Base-by-base conservation (phyloP, 2,329 filamentous ascomycete genomes). In the Plectosphaerella sp. region DNA sequence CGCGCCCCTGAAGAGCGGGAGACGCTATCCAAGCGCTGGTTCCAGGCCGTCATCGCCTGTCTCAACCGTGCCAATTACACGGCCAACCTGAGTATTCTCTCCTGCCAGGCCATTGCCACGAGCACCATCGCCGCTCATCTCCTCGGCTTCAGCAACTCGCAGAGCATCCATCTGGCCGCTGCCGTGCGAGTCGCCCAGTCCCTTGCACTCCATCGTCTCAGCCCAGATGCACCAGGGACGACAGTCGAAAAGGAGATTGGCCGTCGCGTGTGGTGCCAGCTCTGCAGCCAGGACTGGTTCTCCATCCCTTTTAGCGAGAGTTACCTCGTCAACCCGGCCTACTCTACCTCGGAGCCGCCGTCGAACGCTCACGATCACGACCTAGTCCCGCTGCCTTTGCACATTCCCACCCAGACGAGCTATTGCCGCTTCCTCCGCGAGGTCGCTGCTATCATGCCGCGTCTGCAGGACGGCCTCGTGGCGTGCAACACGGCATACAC, bases 101-200 rank as follows among this genome's bases (percentile, higher is more conserved):
- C 72, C 1, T 66, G 77, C 4, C 71, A 78, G 57, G 69, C 75
- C 4, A 75, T 80, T 39, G 63, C 72, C 10, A 73, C 70, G 1
- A 62, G 76, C 28, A 76, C 76, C n/a, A 72, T 75, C 3, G 72
- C 72, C 9, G 75, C 74, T 9, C 76, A 80, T 59, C 61, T 76
- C 15, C 65, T 78, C 1, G 76, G 76, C 1, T 72, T 70, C 22
- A 73, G 73, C 7, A 76, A 75, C 55, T 72, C 71, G 42, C 75
- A 75, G 53, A 71, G 68, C 4, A 71, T 75, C 2, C 65, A 74
- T 18, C 65, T 77, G 9, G 72, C 70, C 3, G 68, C 73, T 1
- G 75, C 71, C 3, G 62, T 73, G 6, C 67, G 74, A 8, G 75
- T 79, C 43, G 75, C 74, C 3, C 73, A 76, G 58, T 70, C 71